Conservation (phyloP, 208 protist genomes). For the Trypanosomatidae sp. region DNA sequence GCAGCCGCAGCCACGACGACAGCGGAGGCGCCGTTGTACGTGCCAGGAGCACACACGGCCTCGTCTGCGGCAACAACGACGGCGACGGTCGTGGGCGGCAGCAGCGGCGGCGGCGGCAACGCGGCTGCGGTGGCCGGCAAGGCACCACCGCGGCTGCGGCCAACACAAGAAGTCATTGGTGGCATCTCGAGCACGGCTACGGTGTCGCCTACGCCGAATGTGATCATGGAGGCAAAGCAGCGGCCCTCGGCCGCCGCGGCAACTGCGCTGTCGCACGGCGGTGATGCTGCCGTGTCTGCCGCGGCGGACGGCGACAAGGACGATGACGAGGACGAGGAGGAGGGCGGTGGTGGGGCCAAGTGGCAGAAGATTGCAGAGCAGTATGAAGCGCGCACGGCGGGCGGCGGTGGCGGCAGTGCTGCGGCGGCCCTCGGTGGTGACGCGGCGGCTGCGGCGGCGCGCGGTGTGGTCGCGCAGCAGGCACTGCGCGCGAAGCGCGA, state of each 20-base stretch:
- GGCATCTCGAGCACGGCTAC: no score
- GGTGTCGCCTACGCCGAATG: no score
- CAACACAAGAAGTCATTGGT: slow-evolving; percentile 66
- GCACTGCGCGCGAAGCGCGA: slow-evolving; percentile 71
- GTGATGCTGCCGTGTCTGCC: slow-evolving; percentile 39
- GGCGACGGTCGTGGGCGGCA: background rate
- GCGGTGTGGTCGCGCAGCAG: slow-evolving; percentile 70
- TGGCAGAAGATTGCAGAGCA: slow-evolving; percentile 76
- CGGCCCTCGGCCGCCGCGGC: slow-evolving; percentile 9
- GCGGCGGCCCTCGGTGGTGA: slow-evolving; percentile 10
- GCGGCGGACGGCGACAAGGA: background rate
- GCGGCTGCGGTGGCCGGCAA: slow-evolving; percentile 20
- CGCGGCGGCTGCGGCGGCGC: slow-evolving; percentile 25
- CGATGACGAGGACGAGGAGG: slow-evolving; percentile 10
- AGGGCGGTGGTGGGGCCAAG: slow-evolving; percentile 25
- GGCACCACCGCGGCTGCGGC: slow-evolving; percentile 59
- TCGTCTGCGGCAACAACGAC: background rate
- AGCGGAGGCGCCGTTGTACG: no score
- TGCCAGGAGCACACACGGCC: no score
- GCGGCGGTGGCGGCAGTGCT: background rate
- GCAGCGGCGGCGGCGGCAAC: slow-evolving; percentile 1
- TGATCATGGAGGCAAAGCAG: no score
- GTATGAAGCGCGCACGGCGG: slow-evolving; percentile 25
- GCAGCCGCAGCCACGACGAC: no score
- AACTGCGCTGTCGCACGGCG: slow-evolving; percentile 20